Percentiles rank a stretch among this genome's conserved stretches.
Conservation (phyloP, 2,329 filamentous ascomycete genomes). For the Fusarium sp. region DNA sequence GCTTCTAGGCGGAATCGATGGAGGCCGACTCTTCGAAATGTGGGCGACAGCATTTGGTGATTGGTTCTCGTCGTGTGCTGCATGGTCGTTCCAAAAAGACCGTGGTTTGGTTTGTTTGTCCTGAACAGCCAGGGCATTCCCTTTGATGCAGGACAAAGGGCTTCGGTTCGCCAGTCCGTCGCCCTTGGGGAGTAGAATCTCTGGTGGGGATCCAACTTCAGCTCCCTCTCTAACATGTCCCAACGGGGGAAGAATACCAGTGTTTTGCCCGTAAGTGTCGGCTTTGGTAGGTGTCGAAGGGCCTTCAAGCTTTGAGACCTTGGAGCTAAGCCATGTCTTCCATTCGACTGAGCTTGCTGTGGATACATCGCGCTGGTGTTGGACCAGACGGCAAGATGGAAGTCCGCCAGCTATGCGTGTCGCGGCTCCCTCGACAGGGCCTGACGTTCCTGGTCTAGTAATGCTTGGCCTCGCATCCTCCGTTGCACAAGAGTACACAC, state of each 20-base stretch:
- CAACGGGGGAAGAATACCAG: conserved; percentile 18
- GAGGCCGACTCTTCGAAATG: background rate
- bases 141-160: conserved; percentile 26
- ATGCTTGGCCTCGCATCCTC: conserved; percentile 34
- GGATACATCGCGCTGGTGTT: conserved; percentile 53
- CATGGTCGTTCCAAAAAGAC: background rate
- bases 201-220: conserved; percentile 57
- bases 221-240: conserved; percentile 63
- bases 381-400: conserved; percentile 35
- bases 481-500: conserved; percentile 58
- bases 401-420: conserved; percentile 5
- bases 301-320: conserved; percentile 61
- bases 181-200: background rate
- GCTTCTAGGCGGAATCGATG: conserved; percentile 31
- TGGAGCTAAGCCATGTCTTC: conserved; percentile 66
- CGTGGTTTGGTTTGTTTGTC: background rate
- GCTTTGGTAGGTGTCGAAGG: conserved; percentile 25
- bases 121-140: conserved; percentile 8
- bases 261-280: conserved; percentile 7
- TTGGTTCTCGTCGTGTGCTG: conserved; percentile 34
- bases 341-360: conserved; percentile 64
- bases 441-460: background rate
- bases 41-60: conserved; percentile 7
- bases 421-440: background rate
- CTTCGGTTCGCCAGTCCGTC: background rate